Base-by-base conservation (phyloP, 306 rosid genomes). In the Sicyos edulis region DNA sequence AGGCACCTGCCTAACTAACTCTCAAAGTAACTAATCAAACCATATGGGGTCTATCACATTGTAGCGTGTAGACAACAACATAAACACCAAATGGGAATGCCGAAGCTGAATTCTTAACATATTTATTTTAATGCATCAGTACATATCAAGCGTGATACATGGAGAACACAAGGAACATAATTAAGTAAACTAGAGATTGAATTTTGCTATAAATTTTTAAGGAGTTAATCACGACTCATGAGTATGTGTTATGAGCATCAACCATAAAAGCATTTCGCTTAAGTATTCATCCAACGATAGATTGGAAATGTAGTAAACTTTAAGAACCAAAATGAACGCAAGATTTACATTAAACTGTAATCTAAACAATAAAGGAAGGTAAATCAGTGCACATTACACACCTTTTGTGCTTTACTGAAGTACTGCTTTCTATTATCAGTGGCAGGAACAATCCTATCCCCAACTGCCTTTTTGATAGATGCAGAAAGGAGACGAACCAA, bases 371-470 rank as follows among this genome's bases (percentile, higher is more conserved):
- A 52, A 62, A 72, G 21, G 52, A 79, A 70, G 12, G 16, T 24
- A 58, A 69, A 40, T 63, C 54, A 19, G 54, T 74, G 79, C 49
- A 67, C 58, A 81, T 60, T 61, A 80, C 86, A 8, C 59, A 92
- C 98, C 66, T 90, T 93, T 75, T 93, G 98, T 82, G 96, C 98
- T 84, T 93, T 93, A 82, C 58, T 83, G 86, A 83, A 74, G 79
- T 87, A 82, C 54, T 78, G 96, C 88, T 88, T 93, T 76, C 96
- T 82, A 77, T 86, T 88, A 79, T 93, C 98, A 10, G 84, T 79
- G 53, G 89, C 87, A 72, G 96, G 96, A 59, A 90, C 96, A 79
- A 93, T 93, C 86, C 89, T 88, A 85, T 90, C 96, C 77, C 98
- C 98, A 58, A 88, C 90, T 57, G 98, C 98, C 86, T 90, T 93